A percentile compares a stretch with the other conserved stretches of the same genome.
Conservation (phyloP, 306 rosid species). For the Senna siamea region DNA sequence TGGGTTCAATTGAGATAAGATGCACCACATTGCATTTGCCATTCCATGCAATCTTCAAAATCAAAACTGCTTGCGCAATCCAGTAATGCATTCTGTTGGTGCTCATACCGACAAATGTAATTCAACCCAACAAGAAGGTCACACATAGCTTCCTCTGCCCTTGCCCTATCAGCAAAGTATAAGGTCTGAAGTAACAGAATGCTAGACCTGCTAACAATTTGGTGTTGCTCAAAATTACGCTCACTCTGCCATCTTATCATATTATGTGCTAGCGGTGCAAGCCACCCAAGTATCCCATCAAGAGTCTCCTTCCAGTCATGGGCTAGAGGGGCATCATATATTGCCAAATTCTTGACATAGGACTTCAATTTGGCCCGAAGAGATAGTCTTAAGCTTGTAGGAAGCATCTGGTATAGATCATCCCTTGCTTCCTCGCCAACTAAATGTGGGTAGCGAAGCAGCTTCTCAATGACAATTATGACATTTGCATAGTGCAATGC, state of each 20-base stretch:
- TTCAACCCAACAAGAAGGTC: constrained; percentile 88
- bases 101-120: constrained; percentile 93
- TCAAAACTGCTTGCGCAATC: constrained; percentile 92
- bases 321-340: constrained; percentile 97
- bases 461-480: constrained; percentile 79
- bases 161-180: constrained; percentile 77
- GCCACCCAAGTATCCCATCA: constrained; percentile 78
- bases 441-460: constrained; percentile 86
- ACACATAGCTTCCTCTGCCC: constrained; percentile 84
- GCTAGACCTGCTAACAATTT: constrained; percentile 66
- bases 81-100: constrained; percentile 86
- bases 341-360: constrained; percentile 78
- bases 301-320: constrained; percentile 93
- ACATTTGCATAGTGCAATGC: constrained; percentile 96
- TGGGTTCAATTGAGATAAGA: constrained; percentile 57
- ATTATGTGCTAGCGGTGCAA: constrained; percentile 83
- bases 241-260: constrained; percentile 99
- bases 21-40: constrained; percentile 79
- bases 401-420: constrained; percentile 89
- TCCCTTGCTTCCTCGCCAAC: constrained; percentile 94
- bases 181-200: constrained; percentile 87
- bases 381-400: constrained; percentile 76
- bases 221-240: constrained; percentile 89
- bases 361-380: constrained; percentile 77
- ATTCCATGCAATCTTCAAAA: constrained; percentile 86